Evolutionary conservation across 192 early-diverging fungal genomes (phyloP).

Genomic region (Gryganskiella cystojenkinii): DNA sequence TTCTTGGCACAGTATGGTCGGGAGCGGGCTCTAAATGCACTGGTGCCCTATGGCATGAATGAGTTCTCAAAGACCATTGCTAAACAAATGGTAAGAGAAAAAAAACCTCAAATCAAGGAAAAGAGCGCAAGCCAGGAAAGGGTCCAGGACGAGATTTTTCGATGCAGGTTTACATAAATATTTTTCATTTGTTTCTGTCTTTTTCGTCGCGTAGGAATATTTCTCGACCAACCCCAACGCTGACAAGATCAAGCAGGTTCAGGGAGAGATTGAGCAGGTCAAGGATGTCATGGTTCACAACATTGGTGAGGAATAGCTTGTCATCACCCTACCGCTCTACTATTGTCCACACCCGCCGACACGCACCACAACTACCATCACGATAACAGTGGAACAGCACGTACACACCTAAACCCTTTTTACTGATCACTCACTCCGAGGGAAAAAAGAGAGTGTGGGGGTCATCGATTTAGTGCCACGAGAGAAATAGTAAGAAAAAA

Average conservation of each 20-base stretch:
- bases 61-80: slow-evolving; percentile 86
- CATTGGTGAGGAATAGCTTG: slow-evolving; percentile 83
- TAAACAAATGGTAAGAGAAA: slow-evolving; percentile 77
- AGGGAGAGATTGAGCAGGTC: slow-evolving; percentile 93
- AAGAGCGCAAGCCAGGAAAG: neutral
- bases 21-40: slow-evolving; percentile 62
- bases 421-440: too few relatives aligned
- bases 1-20: slow-evolving; percentile 70
- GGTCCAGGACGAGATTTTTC: neutral
- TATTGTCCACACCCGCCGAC: too few relatives aligned
- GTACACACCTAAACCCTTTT: too few relatives aligned
- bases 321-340: too few relatives aligned
- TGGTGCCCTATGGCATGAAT: slow-evolving; percentile 77
- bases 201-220: slow-evolving; percentile 64
- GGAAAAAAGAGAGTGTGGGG: too few relatives aligned
- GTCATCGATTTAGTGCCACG: too few relatives aligned
- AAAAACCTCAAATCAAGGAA: neutral
- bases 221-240: slow-evolving; percentile 76
- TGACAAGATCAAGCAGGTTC: slow-evolving; percentile 83
- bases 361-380: too few relatives aligned
- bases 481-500: too few relatives aligned
- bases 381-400: too few relatives aligned
- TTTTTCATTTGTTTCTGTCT: neutral
- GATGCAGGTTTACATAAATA: neutral
- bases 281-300: slow-evolving; percentile 96